Base-by-base conservation (phyloP, 345 rosid genomes). In the Cardiospermum halicacabum region DNA sequence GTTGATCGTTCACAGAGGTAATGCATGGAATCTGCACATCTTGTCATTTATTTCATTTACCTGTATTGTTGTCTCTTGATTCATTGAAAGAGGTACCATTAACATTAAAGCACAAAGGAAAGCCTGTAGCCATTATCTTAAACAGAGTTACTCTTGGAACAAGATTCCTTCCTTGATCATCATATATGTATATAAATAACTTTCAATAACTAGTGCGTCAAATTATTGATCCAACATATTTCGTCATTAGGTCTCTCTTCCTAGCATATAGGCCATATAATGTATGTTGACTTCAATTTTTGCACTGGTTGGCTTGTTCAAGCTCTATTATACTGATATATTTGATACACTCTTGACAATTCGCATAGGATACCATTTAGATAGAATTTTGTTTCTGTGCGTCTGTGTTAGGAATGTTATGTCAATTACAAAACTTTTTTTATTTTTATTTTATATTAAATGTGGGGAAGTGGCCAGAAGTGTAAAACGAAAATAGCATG, bases 1-100 rank as follows among this genome's bases (percentile, higher is more conserved):
- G 64, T 62, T 65, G 67, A 56, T 73, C 70, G 65, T 64, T 60
- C 68, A 54, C 47, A 49, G 66, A 64, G 71, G 72, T 54, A 71
- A 62, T 65, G 64, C 55, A 28, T 63, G 63, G 57, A 63, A 39
- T 57, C 61, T 65, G 72, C 58, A 65, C 37, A 48, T 57, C 51
- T 71, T 70, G 30, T 56, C 60, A 51, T 60, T 57, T 55, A 55
- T 45, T 58, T 49, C 28, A 32, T 47, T 64, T 36, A 37, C 53
- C 45, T 69, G 50, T 37, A 51, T 62, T 57, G 62, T 19, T 49
- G 49, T 60, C 61, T 69, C 68, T 62, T 65, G 40, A 60, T 70
- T 67, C 60, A 54, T 64, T 62, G 70, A 71, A 75, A 71, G 75
- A 61, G 69, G 71, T 37, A 51, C 22, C 9, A 49, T 45, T 45